Evolutionary conservation across 345 rosid genomes (phyloP).

Genomic region (Hibiscus mutabilis): DNA sequence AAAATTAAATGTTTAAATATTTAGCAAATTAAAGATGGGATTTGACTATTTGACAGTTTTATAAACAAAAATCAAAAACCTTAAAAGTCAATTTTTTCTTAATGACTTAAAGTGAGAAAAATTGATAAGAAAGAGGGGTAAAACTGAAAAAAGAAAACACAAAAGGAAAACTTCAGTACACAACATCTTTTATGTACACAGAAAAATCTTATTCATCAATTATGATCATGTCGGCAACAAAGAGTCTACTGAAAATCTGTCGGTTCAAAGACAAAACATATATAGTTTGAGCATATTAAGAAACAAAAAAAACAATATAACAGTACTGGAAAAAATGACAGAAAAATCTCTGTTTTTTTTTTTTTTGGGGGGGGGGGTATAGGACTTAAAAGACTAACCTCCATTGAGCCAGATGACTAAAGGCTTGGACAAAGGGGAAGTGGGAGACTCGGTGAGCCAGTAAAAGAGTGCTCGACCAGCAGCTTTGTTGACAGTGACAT

Average conservation of each 20-base stretch:
- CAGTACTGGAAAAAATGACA: slow-evolving; percentile 22
- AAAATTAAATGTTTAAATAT: not conserved
- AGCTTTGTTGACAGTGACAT: slow-evolving; percentile 55
- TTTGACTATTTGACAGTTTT: no score
- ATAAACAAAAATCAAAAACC: no score
- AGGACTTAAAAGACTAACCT: slow-evolving; percentile 32
- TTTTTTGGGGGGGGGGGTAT: no score
- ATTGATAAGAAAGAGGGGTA: not conserved
- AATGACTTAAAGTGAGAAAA: not conserved
- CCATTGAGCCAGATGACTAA: slow-evolving; percentile 95
- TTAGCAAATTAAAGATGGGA: not conserved
- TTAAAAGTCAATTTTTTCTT: not conserved
- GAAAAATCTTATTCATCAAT: slow-evolving; percentile 2
- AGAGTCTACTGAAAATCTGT: not conserved
- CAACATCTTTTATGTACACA: not conserved
- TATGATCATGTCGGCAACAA: slow-evolving; percentile 30
- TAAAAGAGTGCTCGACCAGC: slow-evolving; percentile 89
- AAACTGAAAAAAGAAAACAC: not conserved
- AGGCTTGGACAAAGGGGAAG: slow-evolving; percentile 56
- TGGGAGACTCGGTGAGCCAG: slow-evolving; percentile 81
- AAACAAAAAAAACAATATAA: slow-evolving; percentile 21
- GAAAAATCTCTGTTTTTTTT: not conserved
- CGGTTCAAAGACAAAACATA: slow-evolving; percentile 7
- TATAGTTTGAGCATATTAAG: not conserved
- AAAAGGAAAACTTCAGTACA: not conserved